Percentiles rank a stretch among this genome's conserved stretches.
These are phyloP conservation scores for Cornus florida DNA, from an alignment of 148 eudicot species.

Conservation along the genomic window DNA sequence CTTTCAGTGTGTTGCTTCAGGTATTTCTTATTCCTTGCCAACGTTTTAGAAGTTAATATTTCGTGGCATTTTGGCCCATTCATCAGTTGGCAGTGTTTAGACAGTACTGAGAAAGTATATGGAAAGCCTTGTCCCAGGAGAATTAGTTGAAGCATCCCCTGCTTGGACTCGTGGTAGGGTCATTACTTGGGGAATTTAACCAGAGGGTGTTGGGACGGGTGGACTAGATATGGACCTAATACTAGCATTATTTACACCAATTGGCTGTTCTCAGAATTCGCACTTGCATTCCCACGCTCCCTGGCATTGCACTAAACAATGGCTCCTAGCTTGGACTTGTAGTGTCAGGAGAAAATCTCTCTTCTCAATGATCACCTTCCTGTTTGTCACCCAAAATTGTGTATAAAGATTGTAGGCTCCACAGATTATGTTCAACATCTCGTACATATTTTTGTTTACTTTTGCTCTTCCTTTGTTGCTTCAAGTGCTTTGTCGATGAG, in stretches of 20 bases:
- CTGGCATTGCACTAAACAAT: too few species aligned
- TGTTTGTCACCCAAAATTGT: background rate
- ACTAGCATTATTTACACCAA: too few species aligned
- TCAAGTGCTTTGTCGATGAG: background rate
- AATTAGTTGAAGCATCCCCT: too few species aligned
- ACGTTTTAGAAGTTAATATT: background rate
- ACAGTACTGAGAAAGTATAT: too few species aligned
- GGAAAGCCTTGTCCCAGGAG: too few species aligned
- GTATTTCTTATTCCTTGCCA: constrained; percentile 23
- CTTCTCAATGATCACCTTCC: background rate
- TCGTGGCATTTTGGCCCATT: background rate
- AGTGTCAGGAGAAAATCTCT: background rate
- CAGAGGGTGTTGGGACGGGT: too few species aligned
- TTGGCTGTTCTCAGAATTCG: too few species aligned
- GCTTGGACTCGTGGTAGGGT: too few species aligned
- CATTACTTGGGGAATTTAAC: too few species aligned
- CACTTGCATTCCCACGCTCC: too few species aligned
- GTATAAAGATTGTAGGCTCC: background rate
- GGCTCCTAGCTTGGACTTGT: background rate
- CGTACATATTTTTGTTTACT: background rate
- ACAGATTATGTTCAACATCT: too few species aligned
- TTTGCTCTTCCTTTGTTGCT: background rate
- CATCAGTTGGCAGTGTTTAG: background rate
- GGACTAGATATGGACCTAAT: too few species aligned
- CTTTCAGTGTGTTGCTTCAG: constrained; percentile 90